Evolutionary conservation across 805 yeast species (phyloP).

Genomic region (Metschnikowia continentalis): DNA sequence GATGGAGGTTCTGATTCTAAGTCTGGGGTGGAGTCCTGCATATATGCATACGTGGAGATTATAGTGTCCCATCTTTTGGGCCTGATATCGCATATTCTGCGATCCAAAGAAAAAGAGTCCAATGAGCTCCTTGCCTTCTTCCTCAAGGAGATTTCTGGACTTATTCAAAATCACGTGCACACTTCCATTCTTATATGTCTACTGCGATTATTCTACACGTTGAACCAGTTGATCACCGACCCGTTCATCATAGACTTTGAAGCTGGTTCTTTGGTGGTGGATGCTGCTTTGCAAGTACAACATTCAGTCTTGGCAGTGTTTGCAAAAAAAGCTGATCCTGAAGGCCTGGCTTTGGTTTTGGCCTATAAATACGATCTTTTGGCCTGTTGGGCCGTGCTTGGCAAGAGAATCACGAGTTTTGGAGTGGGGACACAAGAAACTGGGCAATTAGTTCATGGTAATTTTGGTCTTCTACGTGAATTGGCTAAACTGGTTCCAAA

Average conservation of each 20-base stretch:
- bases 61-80: conserved; percentile 22
- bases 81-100: conserved; percentile 23
- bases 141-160: conserved; percentile 15
- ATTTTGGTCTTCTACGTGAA: background rate
- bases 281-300: conserved; percentile 24
- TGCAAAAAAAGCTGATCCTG: conserved; percentile 13
- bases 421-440: conserved; percentile 9
- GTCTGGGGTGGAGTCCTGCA: background rate
- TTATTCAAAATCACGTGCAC: conserved; percentile 9
- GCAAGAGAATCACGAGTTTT: conserved; percentile 8
- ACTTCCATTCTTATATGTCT: conserved; percentile 21
- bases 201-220: conserved; percentile 24
- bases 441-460: background rate
- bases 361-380: conserved; percentile 32
- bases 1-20: no score
- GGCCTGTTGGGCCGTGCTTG: conserved; percentile 32
- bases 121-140: conserved; percentile 15
- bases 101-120: conserved; percentile 12
- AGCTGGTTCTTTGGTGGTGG: conserved; percentile 14
- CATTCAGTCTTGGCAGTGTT: conserved; percentile 15
- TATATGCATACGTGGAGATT: conserved; percentile 19
- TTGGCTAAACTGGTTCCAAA: conserved; percentile 2
- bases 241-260: conserved; percentile 25
- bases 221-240: conserved; percentile 30
- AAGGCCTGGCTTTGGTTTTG: conserved; percentile 18